These are phyloP conservation scores for Trypanosoma cruzi DNA, from an alignment of 208 protist genomes.

Conservation along the genomic window DNA sequence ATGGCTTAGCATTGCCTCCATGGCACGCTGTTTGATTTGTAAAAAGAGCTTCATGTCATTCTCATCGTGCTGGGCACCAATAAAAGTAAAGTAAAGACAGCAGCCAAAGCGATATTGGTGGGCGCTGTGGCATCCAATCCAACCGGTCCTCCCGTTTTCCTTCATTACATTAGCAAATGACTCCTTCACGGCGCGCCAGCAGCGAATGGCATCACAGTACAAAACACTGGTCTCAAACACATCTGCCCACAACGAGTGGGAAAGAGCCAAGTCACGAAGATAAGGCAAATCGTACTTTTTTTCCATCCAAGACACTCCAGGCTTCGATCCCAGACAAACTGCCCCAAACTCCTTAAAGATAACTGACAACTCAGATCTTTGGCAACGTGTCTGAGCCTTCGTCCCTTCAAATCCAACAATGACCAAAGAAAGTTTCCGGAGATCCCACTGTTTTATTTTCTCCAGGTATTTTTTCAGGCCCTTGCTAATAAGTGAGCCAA, in stretches of 20 bases:
- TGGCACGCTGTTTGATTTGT: slow-evolving; percentile 85
- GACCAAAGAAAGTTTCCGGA: slow-evolving; percentile 72
- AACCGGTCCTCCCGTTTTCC: slow-evolving; percentile 76
- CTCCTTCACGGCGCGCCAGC: slow-evolving; percentile 93
- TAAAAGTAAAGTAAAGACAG: slow-evolving; percentile 94
- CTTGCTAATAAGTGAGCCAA: slow-evolving; percentile 58
- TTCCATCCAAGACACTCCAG: slow-evolving; percentile 89
- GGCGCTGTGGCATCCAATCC: slow-evolving; percentile 93
- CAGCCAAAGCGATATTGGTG: slow-evolving; percentile 93
- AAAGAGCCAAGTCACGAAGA: slow-evolving; percentile 89
- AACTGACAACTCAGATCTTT: slow-evolving; percentile 56
- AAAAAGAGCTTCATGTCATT: slow-evolving; percentile 92
- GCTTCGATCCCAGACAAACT: slow-evolving; percentile 56
- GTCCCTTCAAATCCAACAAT: slow-evolving; percentile 91
- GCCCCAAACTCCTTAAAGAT: slow-evolving; percentile 70
- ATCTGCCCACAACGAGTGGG: slow-evolving; percentile 86
- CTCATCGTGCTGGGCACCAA: slow-evolving; percentile 79
- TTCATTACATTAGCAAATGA: slow-evolving; percentile 79
- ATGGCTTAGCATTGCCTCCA: slow-evolving; percentile 85
- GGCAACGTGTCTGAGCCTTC: slow-evolving; percentile 56
- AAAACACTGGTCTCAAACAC: slow-evolving; percentile 93
- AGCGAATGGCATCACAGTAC: slow-evolving; percentile 82
- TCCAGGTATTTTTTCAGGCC: slow-evolving; percentile 69
- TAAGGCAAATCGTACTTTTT: slow-evolving; percentile 95
- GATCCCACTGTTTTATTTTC: slow-evolving; percentile 67